Base-by-base conservation (phyloP, 768 basidiomycete species). In the Trametes cinnabarina region DNA sequence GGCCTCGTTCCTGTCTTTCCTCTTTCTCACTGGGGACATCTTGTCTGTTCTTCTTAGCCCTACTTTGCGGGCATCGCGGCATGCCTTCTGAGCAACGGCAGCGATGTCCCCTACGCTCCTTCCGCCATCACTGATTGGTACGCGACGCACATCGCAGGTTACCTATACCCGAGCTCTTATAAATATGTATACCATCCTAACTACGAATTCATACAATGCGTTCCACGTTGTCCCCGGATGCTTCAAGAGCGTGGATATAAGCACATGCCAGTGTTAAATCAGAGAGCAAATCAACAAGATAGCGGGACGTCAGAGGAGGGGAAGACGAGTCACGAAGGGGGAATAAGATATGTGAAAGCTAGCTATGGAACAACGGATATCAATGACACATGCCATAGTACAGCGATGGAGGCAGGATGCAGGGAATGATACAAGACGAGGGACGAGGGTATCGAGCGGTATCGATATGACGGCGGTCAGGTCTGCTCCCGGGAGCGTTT, bases 401-500 rank as follows among this genome's bases (percentile, higher is more conserved):
- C 30, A 32, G 30, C 30, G 12, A 7, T 6, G 30, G 12, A 12
- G 12, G 12, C 30, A 32, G 30, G 30, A 32, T 32, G 30, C 30
- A 32, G 30, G 30, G 8, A 26, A 47, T 20, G 30, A 25, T 34
- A 54, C 26, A 46, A 39, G 7, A 32, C 7, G 6, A 15, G 37
- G 37, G 14, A 14, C 10, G 37, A 15, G 14, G 14, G 17, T 39
- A 39, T 39, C 37, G 3, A n/a, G 37, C 9, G 15, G 37, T 8
- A 4, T 5, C 3, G 37, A 15, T 9, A n/a, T 39, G n/a, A n/a
- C 22, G 11, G 14, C 2, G 8, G 30, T 43, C 43, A 62, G 7
- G 55, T 26, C 52, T 54, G 56, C 55, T 80, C 79, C 42, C 77
- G 72, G 3, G 79, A 80, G 20, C 77, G 75, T 39, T 76, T 76